Base-by-base conservation (phyloP, 1,284 basidiomycete species). In the Vanrija humicola region DNA sequence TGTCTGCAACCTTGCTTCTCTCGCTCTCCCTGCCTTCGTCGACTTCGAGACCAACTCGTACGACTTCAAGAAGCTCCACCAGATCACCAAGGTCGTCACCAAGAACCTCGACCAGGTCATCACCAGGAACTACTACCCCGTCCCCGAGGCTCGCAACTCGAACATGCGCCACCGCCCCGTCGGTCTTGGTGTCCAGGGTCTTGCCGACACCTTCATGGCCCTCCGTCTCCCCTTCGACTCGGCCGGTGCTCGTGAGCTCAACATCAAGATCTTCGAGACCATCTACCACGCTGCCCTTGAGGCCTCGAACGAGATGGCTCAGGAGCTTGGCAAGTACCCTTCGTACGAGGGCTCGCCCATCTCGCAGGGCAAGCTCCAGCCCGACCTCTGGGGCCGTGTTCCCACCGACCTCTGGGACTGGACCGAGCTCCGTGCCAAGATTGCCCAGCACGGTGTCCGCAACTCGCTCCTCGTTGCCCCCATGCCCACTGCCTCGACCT, bases 401-500 rank as follows among this genome's bases (percentile, higher is more conserved):
- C 96, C 96, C 15, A 89, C 89, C 21, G 86, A 87, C 57, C 82
- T 98, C 15, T 98, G 96, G 96, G 92, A 98, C 73, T 99, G 96
- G 96, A 76, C 83, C 3, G 77, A 80, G 54, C 80, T 98, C 72
- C 97, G 95, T 80, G 87, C 84, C 68, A 89, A 90, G 78, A 89
- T 99, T 56, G 86, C 86, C n/a, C 78, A 83, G 69, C 83, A 85
- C 69, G 96, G 96, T 59, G 79, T 98, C 48, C 81, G 94, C 62
- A 98, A 98, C 81, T 97, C 95, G 53, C 81, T 98, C n/a, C 81
- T 98, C 10, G 80, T 92, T 58, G 89, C 96, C 0, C 96, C 95
- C 16, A 98, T 98, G 96, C 96, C 96, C 1, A 99, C 96, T 23
- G 96, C 96, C 1, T 97, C 93, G 38, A 98, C 96, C 7, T 94